Base-by-base conservation (phyloP, 2,329 filamentous ascomycete genomes). In the Penicillium brevicompactum region DNA sequence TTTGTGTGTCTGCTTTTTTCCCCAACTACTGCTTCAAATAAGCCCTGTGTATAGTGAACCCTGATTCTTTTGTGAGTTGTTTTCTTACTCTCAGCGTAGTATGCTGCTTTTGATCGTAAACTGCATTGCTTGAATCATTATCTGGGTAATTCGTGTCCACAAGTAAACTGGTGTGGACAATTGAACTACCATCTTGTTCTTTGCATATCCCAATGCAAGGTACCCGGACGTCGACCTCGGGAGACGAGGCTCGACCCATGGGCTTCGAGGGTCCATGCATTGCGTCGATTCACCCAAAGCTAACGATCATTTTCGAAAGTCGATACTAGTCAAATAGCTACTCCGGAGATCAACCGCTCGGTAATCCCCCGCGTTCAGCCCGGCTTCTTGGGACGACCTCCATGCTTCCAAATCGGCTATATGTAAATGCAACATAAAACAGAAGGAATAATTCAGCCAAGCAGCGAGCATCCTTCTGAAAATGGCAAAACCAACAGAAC, bases 21-120 rank as follows among this genome's bases (percentile, higher is more conserved):
- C 55, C 59, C 47, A 51, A 45, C 47, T 54, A 51, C 57, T 58
- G 52, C 56, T 57, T 63, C 55, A 62, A 61, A 62, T 60, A 56
- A 63, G 63, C 62, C 59, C 62, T 69, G 63, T 69, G 65, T 69
- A 69, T 67, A 69, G 65, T 69, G 65, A 67, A 58, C 63, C 57
- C 54, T 64, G 62, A 46, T 60, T 64, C 48, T 57, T 48, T 16
- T 18, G 24, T 48, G 44, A 49, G 27, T 37, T 37, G n/a, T 45
- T 2, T 30, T 21, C 5, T 27, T 6, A 27, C 8, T 43, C 21
- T 16, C 16, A 51, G 13, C 30, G 48, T 55, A 51, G 31, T 13
- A 2, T 13, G 31, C 31, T 10, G 31, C 31, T 34, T 34, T 34
- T 34, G 13, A 14, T 10, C 24, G 24, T 8, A 8, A 27, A 8